phyloP scores from a whole-genome alignment of 352 stramenopile genomes.

The Phytophthora pini region DNA sequence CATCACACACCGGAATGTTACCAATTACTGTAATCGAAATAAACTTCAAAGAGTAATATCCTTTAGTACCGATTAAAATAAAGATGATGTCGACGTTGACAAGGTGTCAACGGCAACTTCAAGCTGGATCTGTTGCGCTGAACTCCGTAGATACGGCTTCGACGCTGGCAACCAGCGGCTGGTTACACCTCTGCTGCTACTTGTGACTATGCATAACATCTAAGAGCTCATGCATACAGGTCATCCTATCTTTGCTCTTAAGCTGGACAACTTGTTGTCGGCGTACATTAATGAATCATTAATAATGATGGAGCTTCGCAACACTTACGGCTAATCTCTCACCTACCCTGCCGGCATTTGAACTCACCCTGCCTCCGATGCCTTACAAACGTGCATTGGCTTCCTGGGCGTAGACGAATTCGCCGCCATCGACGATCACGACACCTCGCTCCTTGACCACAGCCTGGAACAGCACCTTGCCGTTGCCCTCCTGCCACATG shows the following conservation, averaged over 20 bases:
- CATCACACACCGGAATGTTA: conserved; percentile 20
- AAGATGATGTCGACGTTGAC: conserved; percentile 11
- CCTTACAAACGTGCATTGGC: conserved; percentile 37
- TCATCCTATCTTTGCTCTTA: no score
- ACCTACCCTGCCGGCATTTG: no score
- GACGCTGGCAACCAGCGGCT: no score
- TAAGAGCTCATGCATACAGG: no score
- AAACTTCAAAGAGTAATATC: conserved; percentile 4
- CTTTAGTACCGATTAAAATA: not conserved
- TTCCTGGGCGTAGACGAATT: conserved; percentile 62
- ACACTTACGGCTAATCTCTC: no score
- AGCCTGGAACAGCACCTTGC: conserved; percentile 76
- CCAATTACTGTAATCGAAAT: not conserved
- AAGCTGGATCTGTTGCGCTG: conserved; percentile 6
- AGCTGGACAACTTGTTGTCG: no score
- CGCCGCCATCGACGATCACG: conserved; percentile 80
- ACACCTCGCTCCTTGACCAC: conserved; percentile 78
- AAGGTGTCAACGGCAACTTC: conserved; percentile 8
- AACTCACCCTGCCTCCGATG: not conserved
- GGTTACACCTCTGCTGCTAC: no score
- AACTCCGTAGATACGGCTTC: no score
- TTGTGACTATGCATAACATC: no score
- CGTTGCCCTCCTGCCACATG: conserved; percentile 71
- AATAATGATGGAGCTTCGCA: no score
- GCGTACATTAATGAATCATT: no score